Evolutionary conservation across 2,329 filamentous ascomycete species (phyloP).

Genomic region (Basipetospora sp.): DNA sequence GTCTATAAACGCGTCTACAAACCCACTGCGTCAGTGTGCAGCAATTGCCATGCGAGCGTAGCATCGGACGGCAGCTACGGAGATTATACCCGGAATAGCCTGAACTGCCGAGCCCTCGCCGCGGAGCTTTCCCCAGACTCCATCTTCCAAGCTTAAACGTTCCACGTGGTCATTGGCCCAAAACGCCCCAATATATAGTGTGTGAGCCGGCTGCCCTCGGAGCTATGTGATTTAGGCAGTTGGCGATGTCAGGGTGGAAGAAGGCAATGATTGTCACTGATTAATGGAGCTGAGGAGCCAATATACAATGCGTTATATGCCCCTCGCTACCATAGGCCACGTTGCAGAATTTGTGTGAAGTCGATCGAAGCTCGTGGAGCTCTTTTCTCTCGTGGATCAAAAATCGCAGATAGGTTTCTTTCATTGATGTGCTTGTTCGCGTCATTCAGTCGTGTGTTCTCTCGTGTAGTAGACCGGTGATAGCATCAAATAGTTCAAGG

Average conservation of each 20-base stretch:
- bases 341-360: conserved; percentile 1
- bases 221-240: conserved; percentile 5
- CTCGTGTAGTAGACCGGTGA: no score
- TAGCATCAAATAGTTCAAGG: no score
- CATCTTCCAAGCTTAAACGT: not conserved
- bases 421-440: no score
- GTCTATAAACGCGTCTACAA: no score
- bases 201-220: not conserved
- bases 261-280: not conserved
- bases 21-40: no score
- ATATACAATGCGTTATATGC: conserved; percentile 1
- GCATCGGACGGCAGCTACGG: not conserved
- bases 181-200: not conserved
- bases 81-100: conserved; percentile 6
- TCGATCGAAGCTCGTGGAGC: not conserved
- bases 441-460: no score
- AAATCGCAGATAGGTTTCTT: no score
- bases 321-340: conserved; percentile 6
- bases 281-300: not conserved
- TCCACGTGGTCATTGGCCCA: no score
- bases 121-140: not conserved
- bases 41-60: not conserved
- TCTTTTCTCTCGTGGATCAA: not conserved
- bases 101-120: not conserved
- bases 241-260: not conserved